Evolutionary conservation across 23 red algal genomes (phyloP), one percentile per base, ranked within the genome.

Genomic region (Gracilaria caudata): DNA sequence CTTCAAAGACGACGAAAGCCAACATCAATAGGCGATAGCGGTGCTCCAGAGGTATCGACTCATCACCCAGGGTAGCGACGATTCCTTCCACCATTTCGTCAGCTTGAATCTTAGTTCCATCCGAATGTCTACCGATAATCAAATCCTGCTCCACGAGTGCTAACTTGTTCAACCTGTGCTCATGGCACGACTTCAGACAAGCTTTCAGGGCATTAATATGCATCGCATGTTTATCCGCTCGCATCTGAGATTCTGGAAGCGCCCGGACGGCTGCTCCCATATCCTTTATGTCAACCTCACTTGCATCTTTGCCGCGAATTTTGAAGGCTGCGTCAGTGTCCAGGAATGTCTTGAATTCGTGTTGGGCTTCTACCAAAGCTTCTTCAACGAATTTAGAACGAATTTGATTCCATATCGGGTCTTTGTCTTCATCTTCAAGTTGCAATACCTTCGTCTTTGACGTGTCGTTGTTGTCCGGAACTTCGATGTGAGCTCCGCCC

Each of bases 81-180:
- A 98, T 65, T 14, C 30, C 64, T 66, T 92, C 64, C 21, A 94
- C 40, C 33, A 90, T 83, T 45, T 70, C 39, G 33, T 93, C 84
- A 14, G 81, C 43, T 34, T 45, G 59, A 2, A 98, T 60, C 40
- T 88, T 91, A 10, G 78, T 86, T 34, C 87, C 92, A 30, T 87
- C 80, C 23, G 78, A 45, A 55, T 88, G 71, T 35, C 60, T 76
- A 29, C 96, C 96, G 20, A 77, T 88, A 0, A 90, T 59, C 25
- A 98, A 79, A 47, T 98, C 91, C 60, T 98, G 96, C 79, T 98
- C 96, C 24, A 89, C 45, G 26, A 83, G 66, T 0, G 96, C 96
- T 10, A 94, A 44, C 24, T 71, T 47, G 23, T 77, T 80, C 58
- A 98, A 56, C 23, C 83, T 79, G 36, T 73, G 71, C 17, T 60